phyloP scores from a whole-genome alignment of 495 filamentous ascomycete genomes.

The Penicillium egyptiacum region DNA sequence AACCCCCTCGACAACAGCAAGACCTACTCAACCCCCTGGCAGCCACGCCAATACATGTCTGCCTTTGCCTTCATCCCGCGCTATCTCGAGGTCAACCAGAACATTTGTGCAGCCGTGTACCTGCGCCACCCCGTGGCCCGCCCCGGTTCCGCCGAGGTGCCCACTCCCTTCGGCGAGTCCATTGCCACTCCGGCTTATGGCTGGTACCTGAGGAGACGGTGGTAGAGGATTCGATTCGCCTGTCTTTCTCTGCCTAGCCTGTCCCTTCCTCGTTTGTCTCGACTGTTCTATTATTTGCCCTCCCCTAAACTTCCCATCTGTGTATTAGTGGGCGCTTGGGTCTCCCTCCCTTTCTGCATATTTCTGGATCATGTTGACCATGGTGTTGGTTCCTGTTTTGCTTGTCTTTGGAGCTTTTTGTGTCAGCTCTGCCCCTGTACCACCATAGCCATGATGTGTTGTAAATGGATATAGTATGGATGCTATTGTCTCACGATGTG shows the following conservation, averaged over 20 bases:
- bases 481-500: not conserved
- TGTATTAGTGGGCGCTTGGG: conserved; percentile 45
- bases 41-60: conserved; percentile 80
- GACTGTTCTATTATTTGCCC: conserved; percentile 14
- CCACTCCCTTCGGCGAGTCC: conserved; percentile 69
- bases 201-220: conserved; percentile 90
- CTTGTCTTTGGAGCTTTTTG: conserved; percentile 18
- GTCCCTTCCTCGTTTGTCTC: conserved; percentile 21
- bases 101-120: conserved; percentile 93
- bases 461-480: conserved; percentile 31
- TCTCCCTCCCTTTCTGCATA: conserved; percentile 32
- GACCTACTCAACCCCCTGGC: conserved; percentile 90
- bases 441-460: conserved; percentile 34
- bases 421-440: conserved; percentile 24
- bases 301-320: conserved; percentile 22
- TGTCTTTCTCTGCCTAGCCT: conserved; percentile 11
- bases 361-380: conserved; percentile 33
- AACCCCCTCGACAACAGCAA: conserved; percentile 76
- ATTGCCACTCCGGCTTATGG: conserved; percentile 77
- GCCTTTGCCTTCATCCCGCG: conserved; percentile 93
- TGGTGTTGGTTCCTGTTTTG: conserved; percentile 35
- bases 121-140: conserved; percentile 92
- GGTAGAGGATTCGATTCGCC: conserved; percentile 32
- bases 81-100: conserved; percentile 96
- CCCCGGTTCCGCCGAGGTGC: conserved; percentile 83